phyloP scores from a whole-genome alignment of 202 grass and related monocot species.

The Schoenoplectus triqueter region DNA sequence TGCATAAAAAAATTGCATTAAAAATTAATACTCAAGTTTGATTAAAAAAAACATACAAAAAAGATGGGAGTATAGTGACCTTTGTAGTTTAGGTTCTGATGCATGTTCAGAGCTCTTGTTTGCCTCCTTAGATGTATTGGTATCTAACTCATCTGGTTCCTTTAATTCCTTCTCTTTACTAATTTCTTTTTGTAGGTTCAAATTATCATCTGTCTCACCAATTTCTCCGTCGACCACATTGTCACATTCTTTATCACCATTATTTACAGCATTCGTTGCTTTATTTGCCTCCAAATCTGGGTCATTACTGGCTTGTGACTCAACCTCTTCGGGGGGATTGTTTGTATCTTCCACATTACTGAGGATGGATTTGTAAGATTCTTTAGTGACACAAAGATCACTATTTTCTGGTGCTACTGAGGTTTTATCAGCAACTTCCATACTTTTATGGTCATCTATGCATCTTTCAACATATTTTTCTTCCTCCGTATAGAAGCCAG shows the following conservation, averaged over 20 bases:
- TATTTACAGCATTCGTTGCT: conserved; percentile 9
- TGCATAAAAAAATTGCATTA: conserved; percentile 27
- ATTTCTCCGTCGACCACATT: background rate
- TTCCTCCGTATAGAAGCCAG: conserved; percentile 3
- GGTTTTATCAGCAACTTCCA: conserved; percentile 40
- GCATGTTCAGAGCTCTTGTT: conserved; percentile 43
- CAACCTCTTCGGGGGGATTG: conserved; percentile 39
- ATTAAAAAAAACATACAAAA: conserved; percentile 9
- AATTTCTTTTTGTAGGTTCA: conserved; percentile 27
- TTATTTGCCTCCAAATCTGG: conserved; percentile 10
- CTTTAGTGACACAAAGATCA: conserved; percentile 32
- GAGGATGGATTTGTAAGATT: conserved; percentile 11
- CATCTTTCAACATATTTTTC: conserved; percentile 12
- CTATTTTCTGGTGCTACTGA: conserved; percentile 33
- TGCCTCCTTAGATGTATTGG: background rate
- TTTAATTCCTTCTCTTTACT: conserved; percentile 32
- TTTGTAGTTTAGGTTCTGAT: conserved; percentile 35
- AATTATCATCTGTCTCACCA: conserved; percentile 15
- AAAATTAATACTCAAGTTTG: background rate
- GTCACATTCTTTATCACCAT: conserved; percentile 24
- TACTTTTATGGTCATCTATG: conserved; percentile 18
- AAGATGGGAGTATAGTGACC: conserved; percentile 41
- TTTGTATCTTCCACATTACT: background rate
- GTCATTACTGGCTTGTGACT: background rate
- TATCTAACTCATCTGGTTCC: background rate